These are phyloP conservation scores for Wallemia hederae DNA, from an alignment of 1,284 basidiomycete species.

Conservation along the genomic window DNA sequence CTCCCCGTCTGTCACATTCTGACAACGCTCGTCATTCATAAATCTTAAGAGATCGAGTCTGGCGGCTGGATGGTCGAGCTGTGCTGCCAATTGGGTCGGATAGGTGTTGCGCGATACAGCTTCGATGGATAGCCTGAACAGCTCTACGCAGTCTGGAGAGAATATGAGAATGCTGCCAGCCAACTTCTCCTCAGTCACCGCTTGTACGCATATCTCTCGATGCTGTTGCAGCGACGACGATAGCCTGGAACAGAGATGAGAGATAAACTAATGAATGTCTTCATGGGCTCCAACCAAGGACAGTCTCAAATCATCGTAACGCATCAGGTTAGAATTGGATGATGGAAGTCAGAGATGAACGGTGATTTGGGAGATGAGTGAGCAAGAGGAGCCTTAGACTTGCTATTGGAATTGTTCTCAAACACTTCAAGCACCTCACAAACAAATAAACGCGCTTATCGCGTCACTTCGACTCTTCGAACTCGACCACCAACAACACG, in stretches of 20 bases:
- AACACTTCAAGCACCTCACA: no score
- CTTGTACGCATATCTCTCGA: background rate
- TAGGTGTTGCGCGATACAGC: background rate
- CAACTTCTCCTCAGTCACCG: background rate
- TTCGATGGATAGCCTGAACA: background rate
- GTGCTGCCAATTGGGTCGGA: background rate
- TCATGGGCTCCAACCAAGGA: background rate
- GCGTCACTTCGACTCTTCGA: no score
- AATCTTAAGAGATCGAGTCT: background rate
- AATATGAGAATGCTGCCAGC: background rate
- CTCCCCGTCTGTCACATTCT: background rate
- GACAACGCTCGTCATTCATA: background rate
- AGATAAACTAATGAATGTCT: no score
- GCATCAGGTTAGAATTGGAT: background rate
- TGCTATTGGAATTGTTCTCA: no score
- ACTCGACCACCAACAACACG: background rate
- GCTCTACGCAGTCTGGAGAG: background rate
- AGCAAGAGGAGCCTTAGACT: no score
- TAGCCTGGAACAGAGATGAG: background rate
- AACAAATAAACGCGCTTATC: no score
- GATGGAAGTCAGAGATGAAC: background rate
- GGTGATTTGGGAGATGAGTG: no score
- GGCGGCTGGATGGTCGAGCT: background rate
- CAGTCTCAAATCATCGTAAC: background rate
- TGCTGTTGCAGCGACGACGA: background rate